Evolutionary conservation across 2,329 filamentous ascomycete genomes (phyloP).

Genomic region (Aspergillus piperis): DNA sequence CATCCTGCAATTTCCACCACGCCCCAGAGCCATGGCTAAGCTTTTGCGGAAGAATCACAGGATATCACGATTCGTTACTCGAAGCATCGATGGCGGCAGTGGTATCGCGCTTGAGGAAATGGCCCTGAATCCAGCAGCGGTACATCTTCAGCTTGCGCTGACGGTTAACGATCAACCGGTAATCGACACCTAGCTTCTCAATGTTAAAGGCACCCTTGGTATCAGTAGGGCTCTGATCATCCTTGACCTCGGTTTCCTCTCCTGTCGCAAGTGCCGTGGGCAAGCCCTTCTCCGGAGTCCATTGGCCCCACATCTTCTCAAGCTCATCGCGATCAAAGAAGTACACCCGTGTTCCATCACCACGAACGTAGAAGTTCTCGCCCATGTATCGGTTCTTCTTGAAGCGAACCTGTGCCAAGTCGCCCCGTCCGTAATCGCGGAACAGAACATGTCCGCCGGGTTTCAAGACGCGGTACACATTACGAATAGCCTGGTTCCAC

Average conservation of each 20-base stretch:
- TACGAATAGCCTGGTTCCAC: constrained; percentile 79
- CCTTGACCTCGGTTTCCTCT: constrained; percentile 14
- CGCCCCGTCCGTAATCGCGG: constrained; percentile 92
- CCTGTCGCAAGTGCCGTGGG: constrained; percentile 13
- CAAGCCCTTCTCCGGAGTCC: constrained; percentile 39
- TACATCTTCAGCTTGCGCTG: constrained; percentile 96
- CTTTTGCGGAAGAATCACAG: background rate
- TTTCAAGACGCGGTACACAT: constrained; percentile 80
- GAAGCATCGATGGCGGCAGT: constrained; percentile 6
- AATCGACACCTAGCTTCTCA: constrained; percentile 78
- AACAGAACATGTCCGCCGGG: constrained; percentile 93
- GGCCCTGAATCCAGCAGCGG: constrained; percentile 70
- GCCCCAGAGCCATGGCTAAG: background rate
- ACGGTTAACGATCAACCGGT: constrained; percentile 87
- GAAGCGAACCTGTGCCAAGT: constrained; percentile 94
- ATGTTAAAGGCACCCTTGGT: constrained; percentile 62
- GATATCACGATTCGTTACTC: constrained; percentile 16
- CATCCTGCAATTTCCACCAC: background rate
- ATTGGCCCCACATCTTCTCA: constrained; percentile 71
- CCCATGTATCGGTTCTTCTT: constrained; percentile 92
- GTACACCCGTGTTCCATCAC: constrained; percentile 94
- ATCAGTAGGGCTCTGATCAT: constrained; percentile 17
- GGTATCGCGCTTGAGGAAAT: constrained; percentile 42
- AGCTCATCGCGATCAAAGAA: constrained; percentile 93
- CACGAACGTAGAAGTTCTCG: constrained; percentile 96